Evolutionary conservation across 306 rosid species (phyloP), one percentile per base, ranked within the genome.

Genomic region (Calophaca sinica): DNA sequence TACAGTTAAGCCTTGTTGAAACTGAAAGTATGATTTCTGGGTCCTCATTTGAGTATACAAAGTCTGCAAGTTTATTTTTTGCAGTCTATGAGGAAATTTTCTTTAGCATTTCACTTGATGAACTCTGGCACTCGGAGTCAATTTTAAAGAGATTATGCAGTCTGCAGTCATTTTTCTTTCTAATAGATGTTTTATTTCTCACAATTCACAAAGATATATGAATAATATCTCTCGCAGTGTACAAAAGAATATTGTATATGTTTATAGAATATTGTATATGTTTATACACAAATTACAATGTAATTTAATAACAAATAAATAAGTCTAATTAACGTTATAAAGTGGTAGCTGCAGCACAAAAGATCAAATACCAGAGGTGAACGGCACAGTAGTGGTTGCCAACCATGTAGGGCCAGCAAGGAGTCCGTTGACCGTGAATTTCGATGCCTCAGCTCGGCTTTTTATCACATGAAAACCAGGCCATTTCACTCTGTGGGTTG

Each of bases 371-470:
- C 89, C 92, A 4, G 84, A 45, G 3, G 70, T 73, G 59, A 85
- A 92, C 1, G 94, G 96, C 62, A 93, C 90, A 2, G 88, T 82
- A 12, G 98, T 79, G 51, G 78, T 49, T 1, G 91, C 87, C 80
- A 93, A 68, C 98, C 98, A 93, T 0, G 89, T 72, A 2, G 26
- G 75, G 4, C 96, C 94, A 1, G 88, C 83, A 20, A 93, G 79
- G 53, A 93, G 89, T 26, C 75, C 62, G 2, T 33, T 54, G 1
- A 81, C 96, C 0, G 89, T 87, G 63, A 88, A 93, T 26, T 44
- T 61, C 0, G 88, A 75, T 0, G 96, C 98, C 32, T 76, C 89
- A 14, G 6, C 15, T 52, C 86, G 15, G 58, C 69, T 86, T 0
- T 48, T 83, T 13, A 93, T 90, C 28, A 41, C 79, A 82, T 90